These are phyloP conservation scores for Astrothelium macrocarpum DNA, from an alignment of 495 filamentous ascomycete species.

Conservation along the genomic window DNA sequence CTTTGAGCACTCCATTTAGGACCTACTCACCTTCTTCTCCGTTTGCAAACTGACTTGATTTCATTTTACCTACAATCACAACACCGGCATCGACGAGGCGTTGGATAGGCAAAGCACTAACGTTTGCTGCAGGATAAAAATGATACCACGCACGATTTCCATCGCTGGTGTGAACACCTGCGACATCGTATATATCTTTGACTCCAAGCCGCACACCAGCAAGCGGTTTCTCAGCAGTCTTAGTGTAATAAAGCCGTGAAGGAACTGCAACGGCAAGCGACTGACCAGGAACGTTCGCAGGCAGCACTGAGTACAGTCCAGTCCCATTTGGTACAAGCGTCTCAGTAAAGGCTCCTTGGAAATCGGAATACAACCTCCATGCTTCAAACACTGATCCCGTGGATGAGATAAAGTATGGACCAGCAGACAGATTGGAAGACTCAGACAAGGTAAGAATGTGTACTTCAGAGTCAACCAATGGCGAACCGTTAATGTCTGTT, in stretches of 20 bases:
- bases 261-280: constrained; percentile 41
- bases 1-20: too few relatives aligned
- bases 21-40: too few relatives aligned
- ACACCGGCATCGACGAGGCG: constrained; percentile 51
- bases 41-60: constrained; percentile 51
- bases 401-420: constrained; percentile 36
- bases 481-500: not conserved
- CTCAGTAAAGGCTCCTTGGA: constrained; percentile 38
- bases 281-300: constrained; percentile 35
- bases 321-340: constrained; percentile 24
- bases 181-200: constrained; percentile 54
- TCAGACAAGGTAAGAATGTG: not conserved
- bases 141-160: constrained; percentile 49
- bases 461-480: not conserved
- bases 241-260: constrained; percentile 43
- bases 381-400: constrained; percentile 37
- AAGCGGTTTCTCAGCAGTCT: constrained; percentile 26
- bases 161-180: constrained; percentile 43
- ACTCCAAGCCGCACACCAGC: constrained; percentile 43
- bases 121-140: constrained; percentile 39
- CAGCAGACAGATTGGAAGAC: constrained; percentile 20
- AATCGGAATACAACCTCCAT: constrained; percentile 41
- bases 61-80: constrained; percentile 50
- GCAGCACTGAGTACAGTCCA: constrained; percentile 33
- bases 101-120: constrained; percentile 42